Percentiles rank a stretch among this genome's conserved stretches.
phyloP scores from a whole-genome alignment of 177 flowering plant genomes.

The Vitis hybrid region DNA sequence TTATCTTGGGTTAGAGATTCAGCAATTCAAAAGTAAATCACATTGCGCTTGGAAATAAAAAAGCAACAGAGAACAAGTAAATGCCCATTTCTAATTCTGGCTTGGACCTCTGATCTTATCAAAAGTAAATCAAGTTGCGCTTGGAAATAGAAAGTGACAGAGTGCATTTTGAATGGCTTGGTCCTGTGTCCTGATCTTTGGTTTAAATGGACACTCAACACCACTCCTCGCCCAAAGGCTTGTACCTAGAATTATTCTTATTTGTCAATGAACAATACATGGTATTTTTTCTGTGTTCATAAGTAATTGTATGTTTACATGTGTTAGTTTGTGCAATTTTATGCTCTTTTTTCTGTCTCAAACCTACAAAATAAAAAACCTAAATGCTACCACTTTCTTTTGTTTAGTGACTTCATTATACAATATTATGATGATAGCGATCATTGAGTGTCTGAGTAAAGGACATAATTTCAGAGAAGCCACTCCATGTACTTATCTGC shows the following conservation, averaged over 20 bases:
- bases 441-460: too few relatives aligned
- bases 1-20: too few relatives aligned
- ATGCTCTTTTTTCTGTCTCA: background rate
- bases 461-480: background rate
- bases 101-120: background rate
- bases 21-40: background rate
- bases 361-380: too few relatives aligned
- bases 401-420: background rate
- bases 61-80: too few relatives aligned
- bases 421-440: too few relatives aligned
- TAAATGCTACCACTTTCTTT: too few relatives aligned
- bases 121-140: too few relatives aligned
- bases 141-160: too few relatives aligned
- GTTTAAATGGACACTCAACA: background rate
- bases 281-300: background rate
- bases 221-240: background rate
- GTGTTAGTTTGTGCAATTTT: background rate
- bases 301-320: background rate
- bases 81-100: background rate
- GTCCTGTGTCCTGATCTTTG: too few relatives aligned
- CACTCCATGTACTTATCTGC: background rate
- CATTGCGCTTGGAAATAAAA: too few relatives aligned
- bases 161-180: too few relatives aligned
- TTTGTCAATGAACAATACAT: background rate
- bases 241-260: background rate